These are phyloP conservation scores for Pseudogymnoascus verrucosus DNA, from an alignment of 2,329 filamentous ascomycete species.

Conservation along the genomic window DNA sequence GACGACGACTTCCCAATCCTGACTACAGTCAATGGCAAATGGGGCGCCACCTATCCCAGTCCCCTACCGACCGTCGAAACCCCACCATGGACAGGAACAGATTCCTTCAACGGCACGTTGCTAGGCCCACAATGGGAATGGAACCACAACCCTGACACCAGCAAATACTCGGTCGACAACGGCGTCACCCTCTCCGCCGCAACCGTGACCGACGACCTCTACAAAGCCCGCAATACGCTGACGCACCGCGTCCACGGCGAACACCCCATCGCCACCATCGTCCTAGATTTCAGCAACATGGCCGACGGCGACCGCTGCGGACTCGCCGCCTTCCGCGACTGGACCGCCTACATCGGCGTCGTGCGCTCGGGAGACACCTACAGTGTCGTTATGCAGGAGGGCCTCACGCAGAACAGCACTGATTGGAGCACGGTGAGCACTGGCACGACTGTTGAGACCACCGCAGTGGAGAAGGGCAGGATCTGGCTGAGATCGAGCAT, in stretches of 20 bases:
- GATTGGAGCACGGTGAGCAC: conserved; percentile 28
- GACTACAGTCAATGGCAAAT: conserved; percentile 35
- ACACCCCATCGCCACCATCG: conserved; percentile 40
- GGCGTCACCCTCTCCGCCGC: conserved; percentile 41
- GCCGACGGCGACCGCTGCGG: conserved; percentile 44
- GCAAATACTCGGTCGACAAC: conserved; percentile 36
- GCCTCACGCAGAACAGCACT: conserved; percentile 21
- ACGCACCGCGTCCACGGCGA: conserved; percentile 40
- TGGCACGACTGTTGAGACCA: conserved; percentile 24
- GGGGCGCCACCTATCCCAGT: conserved; percentile 39
- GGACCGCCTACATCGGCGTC: conserved; percentile 45
- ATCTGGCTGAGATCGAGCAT: conserved; percentile 33
- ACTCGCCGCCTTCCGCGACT: conserved; percentile 45
- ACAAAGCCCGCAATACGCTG: conserved; percentile 39
- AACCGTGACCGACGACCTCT: conserved; percentile 45
- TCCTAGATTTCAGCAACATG: conserved; percentile 42
- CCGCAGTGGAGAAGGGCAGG: conserved; percentile 16
- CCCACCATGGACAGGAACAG: conserved; percentile 31
- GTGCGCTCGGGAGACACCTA: conserved; percentile 29
- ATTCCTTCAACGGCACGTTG: conserved; percentile 36
- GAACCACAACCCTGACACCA: conserved; percentile 53
- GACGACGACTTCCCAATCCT: conserved; percentile 44
- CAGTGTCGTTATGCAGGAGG: conserved; percentile 25
- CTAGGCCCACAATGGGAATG: conserved; percentile 47
- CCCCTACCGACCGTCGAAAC: conserved; percentile 27